Percentiles rank a stretch among this genome's conserved stretches.
phyloP scores from a whole-genome alignment of 2,329 filamentous ascomycete genomes.

The Pseudogymnoascus sp. region DNA sequence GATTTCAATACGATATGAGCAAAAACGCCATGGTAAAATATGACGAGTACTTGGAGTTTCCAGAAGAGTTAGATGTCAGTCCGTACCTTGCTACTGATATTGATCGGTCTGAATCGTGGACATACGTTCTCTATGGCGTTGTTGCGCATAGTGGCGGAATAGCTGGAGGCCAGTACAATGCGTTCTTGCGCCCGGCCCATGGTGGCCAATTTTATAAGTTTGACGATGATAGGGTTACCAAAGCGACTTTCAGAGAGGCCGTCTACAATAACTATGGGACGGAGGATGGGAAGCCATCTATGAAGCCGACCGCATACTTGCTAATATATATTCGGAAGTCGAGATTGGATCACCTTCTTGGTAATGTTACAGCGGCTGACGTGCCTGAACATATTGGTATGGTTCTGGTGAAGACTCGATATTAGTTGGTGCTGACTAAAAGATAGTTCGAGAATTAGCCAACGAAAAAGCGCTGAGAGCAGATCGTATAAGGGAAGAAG shows the following conservation, averaged over 20 bases:
- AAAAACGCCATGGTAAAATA: constrained; percentile 99
- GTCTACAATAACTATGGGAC: constrained; percentile 96
- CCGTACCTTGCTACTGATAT: constrained; percentile 82
- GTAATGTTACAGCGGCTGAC: constrained; percentile 64
- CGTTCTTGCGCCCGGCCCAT: constrained; percentile 87
- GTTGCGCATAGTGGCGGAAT: constrained; percentile 94
- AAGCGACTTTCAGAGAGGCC: constrained; percentile 81
- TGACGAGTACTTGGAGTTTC: constrained; percentile 85
- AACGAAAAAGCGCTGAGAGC: not conserved
- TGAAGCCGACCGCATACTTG: constrained; percentile 82
- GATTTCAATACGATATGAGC: constrained; percentile 96
- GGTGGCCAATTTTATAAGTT: constrained; percentile 95
- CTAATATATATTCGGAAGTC: constrained; percentile 92
- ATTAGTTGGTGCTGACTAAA: constrained; percentile 34
- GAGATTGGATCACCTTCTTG: constrained; percentile 73
- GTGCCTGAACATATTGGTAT: constrained; percentile 70
- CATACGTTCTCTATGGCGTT: constrained; percentile 89
- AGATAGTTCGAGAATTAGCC: constrained; percentile 73
- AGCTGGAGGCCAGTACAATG: constrained; percentile 97
- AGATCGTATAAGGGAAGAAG: constrained; percentile 68
- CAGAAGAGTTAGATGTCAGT: constrained; percentile 72
- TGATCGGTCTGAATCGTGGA: constrained; percentile 81
- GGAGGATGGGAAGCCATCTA: constrained; percentile 55
- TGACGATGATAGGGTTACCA: constrained; percentile 92
- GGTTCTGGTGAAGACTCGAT: constrained; percentile 6